These are phyloP conservation scores for Amanita rimosa DNA, from an alignment of 768 basidiomycete genomes.

Conservation along the genomic window DNA sequence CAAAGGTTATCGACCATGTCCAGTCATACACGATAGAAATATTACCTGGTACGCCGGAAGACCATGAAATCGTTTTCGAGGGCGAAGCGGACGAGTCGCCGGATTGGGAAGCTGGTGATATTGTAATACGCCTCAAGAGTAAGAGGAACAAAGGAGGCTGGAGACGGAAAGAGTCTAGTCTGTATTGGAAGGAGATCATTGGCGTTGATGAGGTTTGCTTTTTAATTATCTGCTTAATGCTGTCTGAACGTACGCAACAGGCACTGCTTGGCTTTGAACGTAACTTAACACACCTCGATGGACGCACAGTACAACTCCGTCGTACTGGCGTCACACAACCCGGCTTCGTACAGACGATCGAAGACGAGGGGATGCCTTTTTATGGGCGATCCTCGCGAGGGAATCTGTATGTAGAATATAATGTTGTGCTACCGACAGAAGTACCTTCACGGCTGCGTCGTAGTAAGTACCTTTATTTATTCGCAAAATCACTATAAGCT, in stretches of 20 bases:
- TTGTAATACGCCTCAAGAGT: conserved; percentile 77
- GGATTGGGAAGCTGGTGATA: conserved; percentile 94
- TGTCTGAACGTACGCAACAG: conserved; percentile 25
- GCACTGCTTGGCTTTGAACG: conserved; percentile 94
- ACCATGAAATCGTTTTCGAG: conserved; percentile 85
- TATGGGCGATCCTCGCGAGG: conserved; percentile 54
- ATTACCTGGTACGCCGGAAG: conserved; percentile 83
- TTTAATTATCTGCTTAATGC: background rate
- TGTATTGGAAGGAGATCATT: conserved; percentile 90
- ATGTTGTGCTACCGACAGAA: conserved; percentile 74
- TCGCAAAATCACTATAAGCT: background rate
- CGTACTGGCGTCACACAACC: conserved; percentile 87
- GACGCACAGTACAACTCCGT: conserved; percentile 58
- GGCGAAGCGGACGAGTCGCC: conserved; percentile 96
- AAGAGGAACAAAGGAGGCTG: conserved; percentile 71
- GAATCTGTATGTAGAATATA: conserved; percentile 89
- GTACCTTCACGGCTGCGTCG: conserved; percentile 54
- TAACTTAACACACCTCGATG: conserved; percentile 88
- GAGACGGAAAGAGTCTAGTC: conserved; percentile 78
- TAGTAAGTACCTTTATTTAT: conserved; percentile 44
- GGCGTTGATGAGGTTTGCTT: conserved; percentile 73
- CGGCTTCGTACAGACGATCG: conserved; percentile 76
- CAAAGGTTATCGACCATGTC: conserved; percentile 72
- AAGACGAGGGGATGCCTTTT: conserved; percentile 84
- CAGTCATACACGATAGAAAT: conserved; percentile 83